phyloP scores from a whole-genome alignment of 306 rosid genomes.

The Glycyrrhiza uralensis region DNA sequence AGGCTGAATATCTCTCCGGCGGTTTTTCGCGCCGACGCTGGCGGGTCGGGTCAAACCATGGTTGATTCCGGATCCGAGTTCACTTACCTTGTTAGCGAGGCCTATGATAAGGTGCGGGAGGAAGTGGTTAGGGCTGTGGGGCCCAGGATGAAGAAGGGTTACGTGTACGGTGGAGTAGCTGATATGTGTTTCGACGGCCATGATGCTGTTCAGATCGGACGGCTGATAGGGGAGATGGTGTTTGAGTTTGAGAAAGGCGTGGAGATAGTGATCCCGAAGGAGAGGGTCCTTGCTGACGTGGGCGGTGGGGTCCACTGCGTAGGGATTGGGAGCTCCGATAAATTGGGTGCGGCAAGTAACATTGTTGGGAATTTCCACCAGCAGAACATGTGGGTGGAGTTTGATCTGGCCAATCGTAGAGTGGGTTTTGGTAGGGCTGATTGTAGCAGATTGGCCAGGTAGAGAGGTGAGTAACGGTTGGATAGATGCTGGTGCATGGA shows the following conservation, averaged over 20 bases:
- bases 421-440: constrained; percentile 77
- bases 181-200: constrained; percentile 73
- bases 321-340: constrained; percentile 68
- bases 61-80: constrained; percentile 87
- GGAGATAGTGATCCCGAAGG: constrained; percentile 56
- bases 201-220: constrained; percentile 45
- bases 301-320: constrained; percentile 70
- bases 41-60: constrained; percentile 93
- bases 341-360: constrained; percentile 71
- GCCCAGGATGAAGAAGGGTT: constrained; percentile 52
- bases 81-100: constrained; percentile 64
- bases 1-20: constrained; percentile 40
- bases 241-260: constrained; percentile 72
- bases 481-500: neutral
- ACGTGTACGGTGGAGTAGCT: constrained; percentile 59
- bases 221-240: constrained; percentile 62
- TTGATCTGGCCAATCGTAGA: constrained; percentile 61
- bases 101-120: constrained; percentile 58
- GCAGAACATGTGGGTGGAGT: constrained; percentile 84
- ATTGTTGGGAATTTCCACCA: constrained; percentile 84
- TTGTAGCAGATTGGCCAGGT: constrained; percentile 50
- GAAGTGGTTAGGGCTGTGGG: constrained; percentile 64
- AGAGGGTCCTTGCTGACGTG: constrained; percentile 54
- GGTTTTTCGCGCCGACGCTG: constrained; percentile 48
- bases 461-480: neutral